A percentile compares a stretch with the other conserved stretches of the same genome.
Evolutionary conservation across 1,139 yeast species (phyloP).

Genomic region (Barnettozyma hawaiiensis): DNA sequence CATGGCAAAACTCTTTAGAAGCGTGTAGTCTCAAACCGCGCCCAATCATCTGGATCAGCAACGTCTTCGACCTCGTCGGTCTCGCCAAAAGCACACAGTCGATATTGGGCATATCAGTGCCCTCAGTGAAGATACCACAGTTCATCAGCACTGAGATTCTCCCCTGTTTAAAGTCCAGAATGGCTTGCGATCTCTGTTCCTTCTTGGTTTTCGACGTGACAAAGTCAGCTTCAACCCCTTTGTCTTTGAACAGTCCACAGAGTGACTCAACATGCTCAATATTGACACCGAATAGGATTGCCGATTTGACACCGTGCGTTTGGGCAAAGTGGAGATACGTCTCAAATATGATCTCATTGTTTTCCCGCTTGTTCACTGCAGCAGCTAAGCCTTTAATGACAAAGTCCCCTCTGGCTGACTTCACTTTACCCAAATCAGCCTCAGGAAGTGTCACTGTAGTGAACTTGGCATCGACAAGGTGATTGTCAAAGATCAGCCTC

Average conservation of each 20-base stretch:
- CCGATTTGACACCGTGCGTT: constrained; percentile 35
- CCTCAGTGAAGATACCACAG: constrained; percentile 90
- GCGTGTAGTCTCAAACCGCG: constrained; percentile 69
- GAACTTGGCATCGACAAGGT: constrained; percentile 66
- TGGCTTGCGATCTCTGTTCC: constrained; percentile 44
- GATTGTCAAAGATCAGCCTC: constrained; percentile 65
- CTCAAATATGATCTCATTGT: constrained; percentile 50
- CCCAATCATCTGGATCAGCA: constrained; percentile 86
- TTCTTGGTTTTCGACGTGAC: constrained; percentile 65
- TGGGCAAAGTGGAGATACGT: constrained; percentile 48
- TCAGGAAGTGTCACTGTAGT: constrained; percentile 42
- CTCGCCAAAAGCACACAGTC: constrained; percentile 76
- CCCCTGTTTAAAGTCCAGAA: constrained; percentile 58
- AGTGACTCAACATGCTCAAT: constrained; percentile 58
- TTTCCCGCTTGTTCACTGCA: constrained; percentile 48
- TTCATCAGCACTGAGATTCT: constrained; percentile 70
- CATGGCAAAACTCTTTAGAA: constrained; percentile 62
- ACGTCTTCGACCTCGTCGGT: constrained; percentile 71
- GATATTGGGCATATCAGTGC: constrained; percentile 89
- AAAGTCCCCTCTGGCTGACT: constrained; percentile 47
- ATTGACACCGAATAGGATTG: constrained; percentile 76
- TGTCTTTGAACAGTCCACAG: constrained; percentile 45
- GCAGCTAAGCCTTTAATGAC: constrained; percentile 44
- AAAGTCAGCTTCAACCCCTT: constrained; percentile 67
- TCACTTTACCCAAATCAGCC: constrained; percentile 32